Evolutionary conservation across 768 basidiomycete genomes (phyloP).

Genomic region (Sporobolomyces phaffii): DNA sequence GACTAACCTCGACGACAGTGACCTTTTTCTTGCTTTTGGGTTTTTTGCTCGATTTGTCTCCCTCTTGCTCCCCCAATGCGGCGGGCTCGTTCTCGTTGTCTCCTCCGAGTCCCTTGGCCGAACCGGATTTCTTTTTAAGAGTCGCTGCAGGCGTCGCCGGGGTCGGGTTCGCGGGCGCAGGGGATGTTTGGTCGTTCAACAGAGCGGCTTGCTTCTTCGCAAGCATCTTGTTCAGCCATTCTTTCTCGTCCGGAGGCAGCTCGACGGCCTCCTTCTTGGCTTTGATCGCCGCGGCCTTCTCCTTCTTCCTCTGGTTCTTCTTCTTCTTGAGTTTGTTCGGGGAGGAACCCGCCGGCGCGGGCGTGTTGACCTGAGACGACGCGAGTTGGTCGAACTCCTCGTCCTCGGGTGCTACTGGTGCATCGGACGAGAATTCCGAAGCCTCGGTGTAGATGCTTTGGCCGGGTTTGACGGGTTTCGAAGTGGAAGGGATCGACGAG

Average conservation of each 20-base stretch:
- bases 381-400: constrained; percentile 17
- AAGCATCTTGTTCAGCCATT: background rate
- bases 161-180: background rate
- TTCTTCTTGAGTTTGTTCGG: background rate
- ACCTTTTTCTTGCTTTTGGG: constrained; percentile 2
- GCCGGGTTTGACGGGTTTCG: background rate
- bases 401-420: background rate
- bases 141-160: background rate
- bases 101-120: background rate
- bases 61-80: background rate
- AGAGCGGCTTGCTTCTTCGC: background rate
- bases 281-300: background rate
- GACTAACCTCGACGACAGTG: background rate
- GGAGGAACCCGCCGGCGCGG: background rate
- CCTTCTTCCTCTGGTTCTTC: background rate
- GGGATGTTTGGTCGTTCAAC: background rate
- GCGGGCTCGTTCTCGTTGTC: background rate
- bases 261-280: too few species aligned
- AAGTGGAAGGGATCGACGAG: background rate
- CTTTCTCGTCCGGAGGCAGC: background rate
- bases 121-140: background rate
- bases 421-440: background rate
- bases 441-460: background rate
- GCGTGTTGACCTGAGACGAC: background rate
- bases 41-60: background rate